Evolutionary conservation across 345 rosid genomes (phyloP).

Genomic region (Diplotaxis tenuifolia): DNA sequence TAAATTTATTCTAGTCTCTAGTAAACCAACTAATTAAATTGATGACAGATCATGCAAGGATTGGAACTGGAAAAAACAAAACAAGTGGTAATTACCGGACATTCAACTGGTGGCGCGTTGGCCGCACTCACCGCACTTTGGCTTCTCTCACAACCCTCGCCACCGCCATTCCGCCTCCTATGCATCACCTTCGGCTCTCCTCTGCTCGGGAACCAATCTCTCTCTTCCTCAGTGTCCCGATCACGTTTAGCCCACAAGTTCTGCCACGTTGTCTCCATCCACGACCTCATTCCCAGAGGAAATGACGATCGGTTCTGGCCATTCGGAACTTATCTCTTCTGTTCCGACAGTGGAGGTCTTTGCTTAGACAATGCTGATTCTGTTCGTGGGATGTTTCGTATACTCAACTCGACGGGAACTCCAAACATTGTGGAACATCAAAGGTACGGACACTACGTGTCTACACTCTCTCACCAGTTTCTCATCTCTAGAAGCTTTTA

Average conservation of each 20-base stretch:
- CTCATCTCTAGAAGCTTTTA: slow-evolving; percentile 42
- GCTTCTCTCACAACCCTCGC: slow-evolving; percentile 55
- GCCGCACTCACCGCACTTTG: slow-evolving; percentile 77
- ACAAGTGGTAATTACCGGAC: slow-evolving; percentile 72
- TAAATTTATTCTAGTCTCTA: not conserved
- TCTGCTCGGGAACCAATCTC: slow-evolving; percentile 62
- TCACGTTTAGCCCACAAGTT: slow-evolving; percentile 69
- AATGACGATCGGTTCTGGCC: slow-evolving; percentile 50
- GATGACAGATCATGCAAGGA: slow-evolving; percentile 14
- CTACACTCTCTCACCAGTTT: slow-evolving; percentile 41
- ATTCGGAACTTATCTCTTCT: slow-evolving; percentile 66
- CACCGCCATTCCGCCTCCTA: slow-evolving; percentile 40
- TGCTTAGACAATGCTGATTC: slow-evolving; percentile 63
- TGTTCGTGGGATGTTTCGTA: slow-evolving; percentile 49
- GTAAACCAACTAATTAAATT: not conserved
- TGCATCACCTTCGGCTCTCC: slow-evolving; percentile 87
- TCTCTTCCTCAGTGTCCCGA: slow-evolving; percentile 53
- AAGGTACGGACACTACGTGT: slow-evolving; percentile 52
- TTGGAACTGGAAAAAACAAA: slow-evolving; percentile 31
- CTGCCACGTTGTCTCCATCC: slow-evolving; percentile 59
- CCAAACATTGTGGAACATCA: slow-evolving; percentile 55
- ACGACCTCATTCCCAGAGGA: slow-evolving; percentile 53
- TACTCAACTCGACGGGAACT: slow-evolving; percentile 37
- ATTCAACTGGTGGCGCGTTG: slow-evolving; percentile 71
- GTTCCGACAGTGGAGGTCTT: slow-evolving; percentile 70